Base-by-base conservation (phyloP, 306 rosid genomes). In the Prunus dulcis region DNA sequence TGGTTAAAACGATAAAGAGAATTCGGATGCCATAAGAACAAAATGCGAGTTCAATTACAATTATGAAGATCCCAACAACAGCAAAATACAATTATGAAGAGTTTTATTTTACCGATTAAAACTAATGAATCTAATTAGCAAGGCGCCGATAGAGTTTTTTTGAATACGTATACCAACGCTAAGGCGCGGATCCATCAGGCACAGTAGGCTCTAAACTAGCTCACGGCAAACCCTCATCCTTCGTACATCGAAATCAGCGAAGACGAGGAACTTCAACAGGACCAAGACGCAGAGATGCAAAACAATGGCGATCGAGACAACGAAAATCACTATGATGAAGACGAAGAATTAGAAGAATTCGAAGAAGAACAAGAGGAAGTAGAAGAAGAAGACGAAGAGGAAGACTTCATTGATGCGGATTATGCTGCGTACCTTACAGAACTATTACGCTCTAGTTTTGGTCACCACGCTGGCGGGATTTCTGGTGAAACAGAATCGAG, bases 401-500 rank as follows among this genome's bases (percentile, higher is more conserved):
- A 13, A 3, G 52, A 47, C 38, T 32, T 32, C 1, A 38, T 38
- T 38, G 53, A 49, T 49, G 17, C 19, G 18, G 53, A 49, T 49
- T 49, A 49, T 15, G 53, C 53, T 15, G 5, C 6, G 2, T 49
- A 12, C 19, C 53, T 49, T 3, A 1, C 53, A 3, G 14, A 49
- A 49, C 18, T 12, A 49, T 49, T 49, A 75, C 75, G 71, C 53
- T 49, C 18, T 49, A 15, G 53, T 49, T 49, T 49, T 49, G 17
- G 6, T 14, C 79, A 10, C 3, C 71, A 69, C 13, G 74, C 67
- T 60, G 20, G 9, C 38, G 65, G 71, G 64, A 50, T 46, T 43
- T 23, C 68, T 52, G 47, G 45, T 46, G 80, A 53, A 55, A 84
- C 62, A 13, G 86, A 71, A 38, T 11, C 23, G 41, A 77, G 57